Conservation (phyloP, 495 filamentous ascomycete species). For the Aspergillus haitiensis region DNA sequence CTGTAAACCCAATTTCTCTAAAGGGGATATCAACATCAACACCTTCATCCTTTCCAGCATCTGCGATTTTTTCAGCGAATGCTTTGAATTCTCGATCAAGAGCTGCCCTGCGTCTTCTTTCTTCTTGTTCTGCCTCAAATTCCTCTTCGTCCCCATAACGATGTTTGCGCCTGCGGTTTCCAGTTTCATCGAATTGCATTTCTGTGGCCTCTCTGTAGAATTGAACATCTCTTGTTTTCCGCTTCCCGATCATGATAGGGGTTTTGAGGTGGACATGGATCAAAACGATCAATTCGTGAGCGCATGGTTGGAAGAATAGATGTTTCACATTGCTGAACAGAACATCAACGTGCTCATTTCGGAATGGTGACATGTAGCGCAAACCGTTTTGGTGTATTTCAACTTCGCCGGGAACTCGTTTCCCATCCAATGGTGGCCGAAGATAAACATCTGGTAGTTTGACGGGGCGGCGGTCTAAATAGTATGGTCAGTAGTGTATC, state of each 20-base stretch:
- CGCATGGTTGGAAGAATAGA: slow-evolving; percentile 96
- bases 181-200: slow-evolving; percentile 98
- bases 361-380: slow-evolving; percentile 85
- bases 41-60: slow-evolving; percentile 79
- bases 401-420: slow-evolving; percentile 90
- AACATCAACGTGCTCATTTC: slow-evolving; percentile 83
- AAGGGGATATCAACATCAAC: slow-evolving; percentile 95
- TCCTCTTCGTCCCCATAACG: slow-evolving; percentile 99
- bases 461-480: slow-evolving; percentile 76
- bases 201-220: slow-evolving; percentile 98
- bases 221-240: slow-evolving; percentile 97
- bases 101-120: slow-evolving; percentile 82
- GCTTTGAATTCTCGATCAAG: slow-evolving; percentile 94
- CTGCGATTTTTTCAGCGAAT: slow-evolving; percentile 96
- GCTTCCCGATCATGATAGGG: slow-evolving; percentile 97
- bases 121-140: slow-evolving; percentile 97
- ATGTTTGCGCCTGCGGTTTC: slow-evolving; percentile 95
- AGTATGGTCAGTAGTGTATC: slow-evolving; percentile 9
- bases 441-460: slow-evolving; percentile 90
- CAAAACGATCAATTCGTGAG: slow-evolving; percentile 93
- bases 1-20: slow-evolving; percentile 93
- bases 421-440: slow-evolving; percentile 90
- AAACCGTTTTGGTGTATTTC: slow-evolving; percentile 99
- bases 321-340: slow-evolving; percentile 99
- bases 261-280: slow-evolving; percentile 98